Percentiles rank a stretch among this genome's conserved stretches.
Evolutionary conservation across 2,329 filamentous ascomycete species (phyloP).

Genomic region (Chalara sp.): DNA sequence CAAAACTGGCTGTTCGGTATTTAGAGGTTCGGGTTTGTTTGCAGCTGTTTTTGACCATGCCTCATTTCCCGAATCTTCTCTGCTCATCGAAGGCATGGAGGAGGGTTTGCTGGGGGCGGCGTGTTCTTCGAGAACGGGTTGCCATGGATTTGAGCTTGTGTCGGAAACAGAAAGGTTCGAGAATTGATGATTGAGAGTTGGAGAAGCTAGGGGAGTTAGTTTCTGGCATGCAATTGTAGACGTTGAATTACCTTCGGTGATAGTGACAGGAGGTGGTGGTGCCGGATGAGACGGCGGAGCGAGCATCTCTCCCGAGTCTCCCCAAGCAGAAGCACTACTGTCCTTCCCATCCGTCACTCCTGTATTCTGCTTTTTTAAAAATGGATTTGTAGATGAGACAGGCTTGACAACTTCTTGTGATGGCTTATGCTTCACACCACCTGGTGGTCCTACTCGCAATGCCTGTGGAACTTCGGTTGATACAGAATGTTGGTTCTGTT

Average conservation of each 20-base stretch:
- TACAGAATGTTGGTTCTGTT: not conserved
- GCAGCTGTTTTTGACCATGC: slow-evolving; percentile 19
- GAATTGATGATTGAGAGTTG: slow-evolving; percentile 15
- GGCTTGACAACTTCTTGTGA: slow-evolving; percentile 11
- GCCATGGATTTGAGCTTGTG: slow-evolving; percentile 26
- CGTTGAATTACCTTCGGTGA: slow-evolving; percentile 12
- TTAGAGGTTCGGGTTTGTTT: slow-evolving; percentile 6
- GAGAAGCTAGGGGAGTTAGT: slow-evolving; percentile 4
- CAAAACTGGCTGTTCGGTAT: slow-evolving; percentile 14
- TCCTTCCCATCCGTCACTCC: slow-evolving; percentile 14
- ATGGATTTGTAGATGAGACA: slow-evolving; percentile 23
- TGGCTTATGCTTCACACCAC: slow-evolving; percentile 14
- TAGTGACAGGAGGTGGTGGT: slow-evolving; percentile 13
- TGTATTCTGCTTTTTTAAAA: slow-evolving; percentile 16
- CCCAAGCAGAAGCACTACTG: slow-evolving; percentile 24
- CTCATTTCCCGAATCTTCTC: slow-evolving; percentile 21
- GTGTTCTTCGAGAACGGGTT: slow-evolving; percentile 18
- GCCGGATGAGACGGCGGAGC: slow-evolving; percentile 7
- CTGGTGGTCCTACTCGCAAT: slow-evolving; percentile 20
- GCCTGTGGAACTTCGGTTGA: slow-evolving; percentile 17
- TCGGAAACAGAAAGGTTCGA: slow-evolving; percentile 19
- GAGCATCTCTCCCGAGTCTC: slow-evolving; percentile 11
- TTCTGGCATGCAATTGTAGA: not conserved
- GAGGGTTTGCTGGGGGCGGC: slow-evolving; percentile 6
- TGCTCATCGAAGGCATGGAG: slow-evolving; percentile 10